These are phyloP conservation scores for Termitomyces sp. DNA, from an alignment of 768 basidiomycete genomes.

Conservation along the genomic window DNA sequence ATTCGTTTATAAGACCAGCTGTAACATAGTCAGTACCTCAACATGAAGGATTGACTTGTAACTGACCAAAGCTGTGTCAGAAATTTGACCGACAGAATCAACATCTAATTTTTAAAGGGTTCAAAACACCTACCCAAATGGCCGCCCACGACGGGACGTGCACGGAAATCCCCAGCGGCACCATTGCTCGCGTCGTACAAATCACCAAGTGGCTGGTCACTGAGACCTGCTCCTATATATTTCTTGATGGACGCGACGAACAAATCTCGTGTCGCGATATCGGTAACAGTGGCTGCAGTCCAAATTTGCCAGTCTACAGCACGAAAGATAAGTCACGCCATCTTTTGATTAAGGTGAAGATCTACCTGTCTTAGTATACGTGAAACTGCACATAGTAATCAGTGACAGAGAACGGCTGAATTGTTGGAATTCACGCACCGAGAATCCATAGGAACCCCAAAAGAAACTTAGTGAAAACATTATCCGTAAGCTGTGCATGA, in stretches of 20 bases:
- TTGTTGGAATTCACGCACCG: slow-evolving; percentile 20
- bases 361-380: slow-evolving; percentile 51
- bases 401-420: neutral
- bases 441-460: slow-evolving; percentile 44
- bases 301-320: slow-evolving; percentile 52
- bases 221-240: slow-evolving; percentile 41
- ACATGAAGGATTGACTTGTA: neutral
- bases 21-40: neutral
- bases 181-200: slow-evolving; percentile 55
- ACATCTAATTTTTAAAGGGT: neutral
- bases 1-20: slow-evolving; percentile 8
- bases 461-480: slow-evolving; percentile 23
- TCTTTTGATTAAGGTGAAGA: neutral
- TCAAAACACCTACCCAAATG: slow-evolving; percentile 33
- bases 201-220: slow-evolving; percentile 35
- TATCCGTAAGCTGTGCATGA: neutral
- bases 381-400: slow-evolving; percentile 26
- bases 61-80: slow-evolving; percentile 13
- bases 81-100: neutral
- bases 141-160: slow-evolving; percentile 53
- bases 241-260: slow-evolving; percentile 45
- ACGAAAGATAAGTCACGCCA: neutral
- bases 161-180: slow-evolving; percentile 40
- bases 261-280: slow-evolving; percentile 37
- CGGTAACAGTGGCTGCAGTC: slow-evolving; percentile 47